Percentiles rank a stretch among this genome's conserved stretches.
phyloP scores from a whole-genome alignment of 805 yeast species.

The Suhomyces pyralidae region DNA sequence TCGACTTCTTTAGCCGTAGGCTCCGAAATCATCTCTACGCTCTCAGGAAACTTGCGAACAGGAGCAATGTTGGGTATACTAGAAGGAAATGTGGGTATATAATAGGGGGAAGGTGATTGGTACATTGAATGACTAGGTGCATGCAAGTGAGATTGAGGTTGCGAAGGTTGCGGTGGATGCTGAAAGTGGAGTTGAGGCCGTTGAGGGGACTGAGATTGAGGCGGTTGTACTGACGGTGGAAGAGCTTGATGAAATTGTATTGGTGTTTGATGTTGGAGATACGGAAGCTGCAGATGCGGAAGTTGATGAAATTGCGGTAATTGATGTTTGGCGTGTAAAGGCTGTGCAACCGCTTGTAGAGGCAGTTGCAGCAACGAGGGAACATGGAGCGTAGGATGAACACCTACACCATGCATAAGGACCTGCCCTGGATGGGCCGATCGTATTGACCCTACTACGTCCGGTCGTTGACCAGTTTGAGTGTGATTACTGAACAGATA shows the following conservation, averaged over 20 bases:
- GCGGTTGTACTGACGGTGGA: constrained; percentile 1
- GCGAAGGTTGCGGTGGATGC: constrained; percentile 5
- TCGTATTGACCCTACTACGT: background rate
- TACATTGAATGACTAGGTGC: constrained; percentile 3
- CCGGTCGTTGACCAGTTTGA: background rate
- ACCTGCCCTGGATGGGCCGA: constrained; percentile 6
- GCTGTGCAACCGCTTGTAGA: constrained; percentile 1
- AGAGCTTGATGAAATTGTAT: constrained; percentile 1
- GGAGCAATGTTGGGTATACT: constrained; percentile 2
- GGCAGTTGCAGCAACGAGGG: constrained; percentile 4
- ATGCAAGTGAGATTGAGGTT: constrained; percentile 9
- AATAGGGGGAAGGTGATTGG: constrained; percentile 2
- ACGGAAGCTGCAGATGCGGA: constrained; percentile 5
- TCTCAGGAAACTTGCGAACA: background rate
- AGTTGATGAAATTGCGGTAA: constrained; percentile 1
- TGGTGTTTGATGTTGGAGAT: constrained; percentile 2
- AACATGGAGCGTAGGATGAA: constrained; percentile 2
- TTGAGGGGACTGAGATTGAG: background rate
- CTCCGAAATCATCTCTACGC: background rate
- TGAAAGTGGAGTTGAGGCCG: constrained; percentile 3
- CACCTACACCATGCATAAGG: constrained; percentile 1
- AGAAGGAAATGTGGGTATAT: background rate
- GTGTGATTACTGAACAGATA: constrained; percentile 2
- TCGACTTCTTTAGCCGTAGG: constrained; percentile 1
- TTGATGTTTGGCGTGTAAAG: background rate